Base-by-base conservation (phyloP, 768 basidiomycete species). In the Macrolepiota fuliginosa region DNA sequence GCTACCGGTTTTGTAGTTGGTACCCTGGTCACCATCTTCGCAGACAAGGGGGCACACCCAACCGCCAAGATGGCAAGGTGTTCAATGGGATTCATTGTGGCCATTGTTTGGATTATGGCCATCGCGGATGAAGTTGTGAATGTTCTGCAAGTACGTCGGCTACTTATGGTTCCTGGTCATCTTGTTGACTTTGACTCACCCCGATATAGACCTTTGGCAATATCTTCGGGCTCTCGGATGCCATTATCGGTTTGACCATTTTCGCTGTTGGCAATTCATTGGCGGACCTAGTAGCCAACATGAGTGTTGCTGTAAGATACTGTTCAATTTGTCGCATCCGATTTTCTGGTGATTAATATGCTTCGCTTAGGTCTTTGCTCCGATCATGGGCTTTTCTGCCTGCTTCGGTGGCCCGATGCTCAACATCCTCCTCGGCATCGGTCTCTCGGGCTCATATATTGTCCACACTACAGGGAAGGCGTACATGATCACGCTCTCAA, bases 61-160 rank as follows among this genome's bases (percentile, higher is more conserved):
- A 69, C 82, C 13, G 80, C 84, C 50, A 81, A 85, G 60, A 80
- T 94, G 74, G 80, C 83, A 10, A 83, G 95, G 10, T 96, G 94
- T 69, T 89, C 87, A 24, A 88, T 96, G 81, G 96, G 97, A 0
- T 99, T 99, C 76, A 71, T 88, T 22, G 89, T 96, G 27, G 82
- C 94, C 2, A 85, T 98, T 63, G 88, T 98, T 7, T 99, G 97
- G 96, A 98, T 99, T 67, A 96, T 98, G 87, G 94, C 91, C 5
- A 95, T 98, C 52, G 95, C 96, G 1, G 95, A 97, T 71, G 96
- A 98, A 71, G 94, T 96, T 1, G 94, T 98, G 32, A 83, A 90
- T 52, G 88, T 98, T 11, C 81, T 98, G 10, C 88, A 90, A 78
- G 96, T 96, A 49, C 61, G 82, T 66, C 3, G 1, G 15, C 10